Percentiles rank a stretch among this genome's conserved stretches.
Conservation (phyloP, 495 filamentous ascomycete genomes). For the Aspergillus homomorphus region DNA sequence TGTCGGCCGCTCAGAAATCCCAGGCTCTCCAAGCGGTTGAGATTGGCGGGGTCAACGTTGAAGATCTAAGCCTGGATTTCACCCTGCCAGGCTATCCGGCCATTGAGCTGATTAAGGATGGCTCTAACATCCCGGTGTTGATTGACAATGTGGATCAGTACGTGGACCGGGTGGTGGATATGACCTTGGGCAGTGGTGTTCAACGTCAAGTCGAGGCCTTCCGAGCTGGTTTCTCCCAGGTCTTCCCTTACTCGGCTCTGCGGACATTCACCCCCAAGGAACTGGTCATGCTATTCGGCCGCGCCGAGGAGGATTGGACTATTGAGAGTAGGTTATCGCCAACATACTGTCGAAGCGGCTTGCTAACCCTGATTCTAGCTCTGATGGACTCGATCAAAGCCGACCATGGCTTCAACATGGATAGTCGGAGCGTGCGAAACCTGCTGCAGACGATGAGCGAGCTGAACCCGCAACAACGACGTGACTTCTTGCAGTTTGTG, state of each 20-base stretch:
- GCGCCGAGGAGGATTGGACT: slow-evolving; percentile 94
- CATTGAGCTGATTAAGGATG: slow-evolving; percentile 78
- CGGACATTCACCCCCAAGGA: slow-evolving; percentile 95
- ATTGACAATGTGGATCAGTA: slow-evolving; percentile 89
- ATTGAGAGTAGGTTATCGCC: slow-evolving; percentile 73
- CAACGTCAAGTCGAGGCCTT: slow-evolving; percentile 89
- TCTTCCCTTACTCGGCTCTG: slow-evolving; percentile 91
- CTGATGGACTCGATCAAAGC: slow-evolving; percentile 98
- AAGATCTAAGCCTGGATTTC: slow-evolving; percentile 89
- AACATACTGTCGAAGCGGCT: not conserved
- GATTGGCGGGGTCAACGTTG: slow-evolving; percentile 71
- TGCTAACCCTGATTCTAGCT: slow-evolving; percentile 49
- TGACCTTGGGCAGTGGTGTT: slow-evolving; percentile 85
- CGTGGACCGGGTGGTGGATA: slow-evolving; percentile 84
- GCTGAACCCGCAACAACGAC: slow-evolving; percentile 66
- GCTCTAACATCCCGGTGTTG: slow-evolving; percentile 69
- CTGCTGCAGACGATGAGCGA: slow-evolving; percentile 95
- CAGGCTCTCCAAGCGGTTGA: slow-evolving; percentile 62
- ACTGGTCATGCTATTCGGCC: slow-evolving; percentile 93
- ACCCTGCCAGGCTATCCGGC: slow-evolving; percentile 89
- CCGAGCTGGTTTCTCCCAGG: slow-evolving; percentile 85
- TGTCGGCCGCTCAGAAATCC: slow-evolving; percentile 66
- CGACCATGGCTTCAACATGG: slow-evolving; percentile 99
- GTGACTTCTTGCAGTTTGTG: slow-evolving; percentile 97
- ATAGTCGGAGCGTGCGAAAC: slow-evolving; percentile 94